phyloP scores from a whole-genome alignment of 345 rosid species.

The Cardamine resedifolia region DNA sequence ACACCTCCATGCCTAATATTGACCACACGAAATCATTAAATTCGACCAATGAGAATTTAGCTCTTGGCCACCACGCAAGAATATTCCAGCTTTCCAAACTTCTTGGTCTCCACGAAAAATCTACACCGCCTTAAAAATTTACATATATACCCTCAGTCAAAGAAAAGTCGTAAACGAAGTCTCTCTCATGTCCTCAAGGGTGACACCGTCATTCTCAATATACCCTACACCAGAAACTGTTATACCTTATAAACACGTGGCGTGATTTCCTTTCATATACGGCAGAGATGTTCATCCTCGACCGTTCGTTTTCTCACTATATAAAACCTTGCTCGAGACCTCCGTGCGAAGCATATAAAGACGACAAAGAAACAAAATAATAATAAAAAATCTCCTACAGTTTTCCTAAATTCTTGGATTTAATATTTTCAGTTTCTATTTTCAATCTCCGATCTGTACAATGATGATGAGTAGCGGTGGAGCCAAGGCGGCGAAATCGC shows the following conservation, averaged over 20 bases:
- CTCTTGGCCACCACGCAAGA: slow-evolving; percentile 30
- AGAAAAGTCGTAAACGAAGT: slow-evolving; percentile 14
- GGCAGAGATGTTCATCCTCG: not conserved
- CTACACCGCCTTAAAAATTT: not conserved
- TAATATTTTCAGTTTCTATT: not conserved
- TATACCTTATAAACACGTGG: not conserved
- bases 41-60: slow-evolving; percentile 12
- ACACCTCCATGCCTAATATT: not conserved
- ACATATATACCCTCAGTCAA: slow-evolving; percentile 26
- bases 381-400: not conserved
- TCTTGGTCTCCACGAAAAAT: slow-evolving; percentile 30
- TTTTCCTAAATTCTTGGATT: slow-evolving; percentile 35
- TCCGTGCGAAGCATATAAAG: not conserved
- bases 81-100: slow-evolving; percentile 12
- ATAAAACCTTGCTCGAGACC: slow-evolving; percentile 1
- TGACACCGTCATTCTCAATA: not conserved
- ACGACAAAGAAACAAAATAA: slow-evolving; percentile 11
- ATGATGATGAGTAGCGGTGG: slow-evolving; percentile 38
- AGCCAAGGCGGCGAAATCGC: slow-evolving; percentile 30
- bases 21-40: slow-evolving; percentile 21
- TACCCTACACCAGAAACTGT: slow-evolving; percentile 7
- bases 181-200: not conserved
- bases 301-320: slow-evolving; percentile 18
- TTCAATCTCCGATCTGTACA: not conserved
- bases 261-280: not conserved